A percentile compares a stretch with the other conserved stretches of the same genome.
Evolutionary conservation across 2,329 filamentous ascomycete species (phyloP).

Genomic region (Anisogramma anomala): DNA sequence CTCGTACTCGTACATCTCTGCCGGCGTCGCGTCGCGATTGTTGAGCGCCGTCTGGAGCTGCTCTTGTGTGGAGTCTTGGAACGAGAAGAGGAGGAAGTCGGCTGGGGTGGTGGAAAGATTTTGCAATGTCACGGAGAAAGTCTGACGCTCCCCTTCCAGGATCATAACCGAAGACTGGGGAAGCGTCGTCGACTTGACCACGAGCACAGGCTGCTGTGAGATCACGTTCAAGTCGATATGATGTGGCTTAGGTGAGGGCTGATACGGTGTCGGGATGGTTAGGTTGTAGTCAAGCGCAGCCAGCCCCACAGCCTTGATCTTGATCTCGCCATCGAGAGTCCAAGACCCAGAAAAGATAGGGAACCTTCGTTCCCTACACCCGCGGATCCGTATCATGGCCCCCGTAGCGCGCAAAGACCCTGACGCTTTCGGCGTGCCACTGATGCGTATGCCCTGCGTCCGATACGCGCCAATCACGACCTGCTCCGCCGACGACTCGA

Average conservation of each 20-base stretch:
- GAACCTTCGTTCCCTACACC: slow-evolving; percentile 73
- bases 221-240: slow-evolving; percentile 62
- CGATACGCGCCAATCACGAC: slow-evolving; percentile 69
- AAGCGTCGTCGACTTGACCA: slow-evolving; percentile 64
- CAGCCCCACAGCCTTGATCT: slow-evolving; percentile 66
- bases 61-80: slow-evolving; percentile 75
- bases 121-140: slow-evolving; percentile 66
- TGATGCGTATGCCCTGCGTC: slow-evolving; percentile 65
- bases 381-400: slow-evolving; percentile 66
- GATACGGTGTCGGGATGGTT: slow-evolving; percentile 25
- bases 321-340: slow-evolving; percentile 56
- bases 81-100: slow-evolving; percentile 78
- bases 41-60: slow-evolving; percentile 63
- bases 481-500: slow-evolving; percentile 53
- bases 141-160: slow-evolving; percentile 73
- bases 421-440: slow-evolving; percentile 52
- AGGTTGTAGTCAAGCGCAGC: slow-evolving; percentile 40
- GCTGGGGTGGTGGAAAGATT: slow-evolving; percentile 69
- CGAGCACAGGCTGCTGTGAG: slow-evolving; percentile 62
- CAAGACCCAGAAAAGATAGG: slow-evolving; percentile 71
- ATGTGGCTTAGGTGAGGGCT: slow-evolving; percentile 31
- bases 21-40: slow-evolving; percentile 64
- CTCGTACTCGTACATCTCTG: slow-evolving; percentile 79
- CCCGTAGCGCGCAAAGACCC: slow-evolving; percentile 66
- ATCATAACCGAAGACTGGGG: slow-evolving; percentile 84